phyloP scores from a whole-genome alignment of 768 basidiomycete species.

The Termitomyces eurrhizus region DNA sequence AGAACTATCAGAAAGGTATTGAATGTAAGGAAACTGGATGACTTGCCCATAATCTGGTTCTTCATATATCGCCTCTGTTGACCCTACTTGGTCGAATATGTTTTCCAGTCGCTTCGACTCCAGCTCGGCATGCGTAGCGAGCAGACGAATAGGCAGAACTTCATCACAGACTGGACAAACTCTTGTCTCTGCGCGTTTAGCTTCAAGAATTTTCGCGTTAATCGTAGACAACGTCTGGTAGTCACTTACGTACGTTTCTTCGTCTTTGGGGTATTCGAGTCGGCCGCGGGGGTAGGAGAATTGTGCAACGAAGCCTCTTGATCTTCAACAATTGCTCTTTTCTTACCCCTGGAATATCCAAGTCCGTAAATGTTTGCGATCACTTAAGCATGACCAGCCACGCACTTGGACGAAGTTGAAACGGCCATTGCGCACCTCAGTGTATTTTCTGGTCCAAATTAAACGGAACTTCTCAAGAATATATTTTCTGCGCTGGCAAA shows the following conservation, averaged over 20 bases:
- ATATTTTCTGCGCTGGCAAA: constrained; percentile 11
- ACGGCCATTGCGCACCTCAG: constrained; percentile 16
- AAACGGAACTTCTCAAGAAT: constrained; percentile 3
- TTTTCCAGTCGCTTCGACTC: constrained; percentile 68
- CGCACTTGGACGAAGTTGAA: constrained; percentile 28
- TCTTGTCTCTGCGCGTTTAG: constrained; percentile 70
- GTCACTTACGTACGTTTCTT: constrained; percentile 46
- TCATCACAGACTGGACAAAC: constrained; percentile 75
- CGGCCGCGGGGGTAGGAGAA: constrained; percentile 29
- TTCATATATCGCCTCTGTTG: constrained; percentile 50
- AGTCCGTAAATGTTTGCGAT: constrained; percentile 11
- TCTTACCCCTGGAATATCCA: constrained; percentile 39
- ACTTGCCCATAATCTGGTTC: constrained; percentile 54
- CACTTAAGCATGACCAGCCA: constrained; percentile 1
- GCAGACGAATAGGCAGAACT: constrained; percentile 66
- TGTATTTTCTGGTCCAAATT: constrained; percentile 1
- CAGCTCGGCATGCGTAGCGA: constrained; percentile 57
- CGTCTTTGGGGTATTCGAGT: constrained; percentile 23
- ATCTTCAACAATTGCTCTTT: constrained; percentile 35
- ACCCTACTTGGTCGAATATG: constrained; percentile 62
- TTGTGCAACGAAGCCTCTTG: constrained; percentile 28
- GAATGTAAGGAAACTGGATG: neutral
- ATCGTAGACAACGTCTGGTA: neutral
- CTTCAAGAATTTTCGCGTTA: constrained; percentile 28
- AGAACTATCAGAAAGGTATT: neutral